Evolutionary conservation across 2,329 filamentous ascomycete species (phyloP).

Genomic region (Aureobasidium leucospermi): DNA sequence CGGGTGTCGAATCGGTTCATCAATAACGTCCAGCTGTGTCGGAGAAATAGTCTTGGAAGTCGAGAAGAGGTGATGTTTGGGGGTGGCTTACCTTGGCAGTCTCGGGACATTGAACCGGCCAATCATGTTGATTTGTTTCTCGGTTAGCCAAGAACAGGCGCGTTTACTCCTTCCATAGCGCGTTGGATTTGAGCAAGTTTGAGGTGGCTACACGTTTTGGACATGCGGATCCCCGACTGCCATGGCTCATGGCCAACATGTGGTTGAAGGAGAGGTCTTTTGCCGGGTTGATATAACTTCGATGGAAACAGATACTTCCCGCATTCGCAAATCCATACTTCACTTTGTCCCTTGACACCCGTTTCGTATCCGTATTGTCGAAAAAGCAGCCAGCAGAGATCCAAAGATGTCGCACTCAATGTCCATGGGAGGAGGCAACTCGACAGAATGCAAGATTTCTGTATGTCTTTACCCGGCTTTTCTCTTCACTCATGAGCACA

Average conservation of each 20-base stretch:
- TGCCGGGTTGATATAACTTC: not conserved
- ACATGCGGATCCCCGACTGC: not conserved
- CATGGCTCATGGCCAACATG: not conserved
- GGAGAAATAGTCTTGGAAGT: not conserved
- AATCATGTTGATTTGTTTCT: not conserved
- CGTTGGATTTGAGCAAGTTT: slow-evolving; percentile 9
- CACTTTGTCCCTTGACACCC: no score
- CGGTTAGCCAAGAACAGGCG: not conserved
- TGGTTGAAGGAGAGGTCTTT: not conserved
- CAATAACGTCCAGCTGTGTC: not conserved
- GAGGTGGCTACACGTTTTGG: not conserved
- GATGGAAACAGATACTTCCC: not conserved
- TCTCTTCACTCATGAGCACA: not conserved
- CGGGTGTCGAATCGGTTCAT: not conserved
- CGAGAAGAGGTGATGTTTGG: slow-evolving; percentile 1
- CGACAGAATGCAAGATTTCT: slow-evolving; percentile 30
- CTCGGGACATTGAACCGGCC: not conserved
- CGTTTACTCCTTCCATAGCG: not conserved
- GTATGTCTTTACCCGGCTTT: slow-evolving; percentile 19
- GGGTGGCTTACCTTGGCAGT: not conserved
- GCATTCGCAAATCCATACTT: not conserved
- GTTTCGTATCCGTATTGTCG: no score
- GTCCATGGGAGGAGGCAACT: not conserved
- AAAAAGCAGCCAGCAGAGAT: not conserved
- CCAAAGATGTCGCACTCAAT: not conserved